Evolutionary conservation across 306 rosid species (phyloP), one percentile per base, ranked within the genome.

Genomic region (Pterocarpus macrocarpus): DNA sequence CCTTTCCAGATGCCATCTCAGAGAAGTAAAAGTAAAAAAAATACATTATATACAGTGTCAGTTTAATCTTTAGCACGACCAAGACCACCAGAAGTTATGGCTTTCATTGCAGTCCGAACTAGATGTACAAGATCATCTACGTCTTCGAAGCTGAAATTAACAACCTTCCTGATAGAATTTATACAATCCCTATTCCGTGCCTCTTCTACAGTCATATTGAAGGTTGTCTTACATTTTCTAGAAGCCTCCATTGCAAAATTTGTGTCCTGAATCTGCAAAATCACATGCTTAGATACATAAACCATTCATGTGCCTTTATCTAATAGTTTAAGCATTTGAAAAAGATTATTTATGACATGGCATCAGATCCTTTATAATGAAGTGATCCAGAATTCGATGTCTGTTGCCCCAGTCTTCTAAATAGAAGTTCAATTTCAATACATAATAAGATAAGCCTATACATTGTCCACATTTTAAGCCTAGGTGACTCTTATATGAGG

Each of bases 111-210:
- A 50, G 58, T 79, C 77, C 57, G 70, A 81, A 90, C 94, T 86
- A 87, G 83, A 63, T 72, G 86, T 67, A 83, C 66, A 76, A 91
- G 81, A 76, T 91, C 88, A 62, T 87, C 90, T 35, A 93, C 85
- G 75, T 93, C 92, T 80, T 93, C 96, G 87, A 91, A 93, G 86
- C 92, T 91, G 88, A 91, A 89, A 78, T 91, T 88, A 73, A 88
- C 59, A 57, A 86, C 97, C 69, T 83, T 85, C 85, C 84, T 91
- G 77, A 91, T 73, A 39, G 89, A 86, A 72, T 80, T 57, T 79
- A 85, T 45, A 76, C 76, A 79, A 65, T 84, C 88, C 70, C 47
- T 82, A 73, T 85, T 81, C 43, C 76, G 81, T 78, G 90, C 84
- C 65, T 72, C 94, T 45, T 71, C 87, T 72, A 83, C 76, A 69